Percentiles rank a stretch among this genome's conserved stretches.
Conservation (phyloP, 78 protist genomes). For the Dictyostelium brefeldianum region DNA sequence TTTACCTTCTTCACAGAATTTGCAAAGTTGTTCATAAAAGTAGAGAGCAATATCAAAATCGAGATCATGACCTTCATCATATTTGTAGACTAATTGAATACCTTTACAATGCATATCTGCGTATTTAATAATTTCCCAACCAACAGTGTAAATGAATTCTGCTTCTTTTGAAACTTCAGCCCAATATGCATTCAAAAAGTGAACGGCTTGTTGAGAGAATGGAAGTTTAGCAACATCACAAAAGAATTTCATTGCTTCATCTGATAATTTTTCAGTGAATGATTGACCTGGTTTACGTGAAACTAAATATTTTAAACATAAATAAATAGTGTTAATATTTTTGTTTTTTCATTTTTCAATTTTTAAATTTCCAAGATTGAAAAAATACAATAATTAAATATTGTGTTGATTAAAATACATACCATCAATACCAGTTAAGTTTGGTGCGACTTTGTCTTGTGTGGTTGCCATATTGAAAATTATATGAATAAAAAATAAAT, state of each 20-base stretch:
- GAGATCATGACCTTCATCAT: slow-evolving; percentile 86
- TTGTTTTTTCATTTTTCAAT: no score
- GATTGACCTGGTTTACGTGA: slow-evolving; percentile 59
- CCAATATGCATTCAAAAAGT: slow-evolving; percentile 89
- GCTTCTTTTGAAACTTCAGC: slow-evolving; percentile 66
- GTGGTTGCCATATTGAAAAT: not conserved
- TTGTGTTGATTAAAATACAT: no score
- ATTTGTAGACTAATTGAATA: slow-evolving; percentile 78
- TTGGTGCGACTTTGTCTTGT: slow-evolving; percentile 5
- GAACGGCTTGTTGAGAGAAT: slow-evolving; percentile 90
- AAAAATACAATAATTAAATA: not conserved
- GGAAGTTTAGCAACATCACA: slow-evolving; percentile 49
- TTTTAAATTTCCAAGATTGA: no score
- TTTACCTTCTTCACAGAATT: slow-evolving; percentile 86
- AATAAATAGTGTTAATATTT: no score
- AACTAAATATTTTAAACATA: no score
- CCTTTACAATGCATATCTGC: slow-evolving; percentile 90
- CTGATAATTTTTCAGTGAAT: slow-evolving; percentile 83
- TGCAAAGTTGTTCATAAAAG: slow-evolving; percentile 84
- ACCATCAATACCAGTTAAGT: slow-evolving; percentile 8
- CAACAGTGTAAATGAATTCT: slow-evolving; percentile 83
- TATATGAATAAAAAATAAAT: not conserved
- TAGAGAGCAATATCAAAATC: slow-evolving; percentile 87
- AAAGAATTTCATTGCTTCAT: slow-evolving; percentile 81
- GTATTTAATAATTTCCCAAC: slow-evolving; percentile 77